Percentiles rank a stretch among this genome's conserved stretches.
Conservation (phyloP, 306 rosid genomes). For the Fragaria nilgerrensis region DNA sequence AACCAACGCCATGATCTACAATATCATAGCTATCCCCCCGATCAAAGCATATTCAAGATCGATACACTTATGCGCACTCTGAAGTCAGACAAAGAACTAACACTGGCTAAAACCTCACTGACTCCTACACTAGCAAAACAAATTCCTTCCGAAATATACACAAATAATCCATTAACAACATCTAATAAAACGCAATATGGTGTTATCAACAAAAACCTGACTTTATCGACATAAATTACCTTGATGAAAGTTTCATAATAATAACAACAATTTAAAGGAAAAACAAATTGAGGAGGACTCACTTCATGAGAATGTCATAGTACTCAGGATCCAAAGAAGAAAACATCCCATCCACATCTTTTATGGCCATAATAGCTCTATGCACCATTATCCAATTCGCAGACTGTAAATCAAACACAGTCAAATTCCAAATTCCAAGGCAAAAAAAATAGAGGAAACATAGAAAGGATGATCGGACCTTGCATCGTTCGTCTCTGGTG, state of each 20-base stretch:
- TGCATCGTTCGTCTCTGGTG: slow-evolving; percentile 92
- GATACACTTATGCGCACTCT: neutral
- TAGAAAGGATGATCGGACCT: slow-evolving; percentile 30
- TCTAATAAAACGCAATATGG: neutral
- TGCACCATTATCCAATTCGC: slow-evolving; percentile 96
- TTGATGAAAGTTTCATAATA: neutral
- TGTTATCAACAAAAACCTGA: neutral
- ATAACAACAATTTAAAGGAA: neutral
- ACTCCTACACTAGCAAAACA: neutral
- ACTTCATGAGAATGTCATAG: slow-evolving; percentile 96
- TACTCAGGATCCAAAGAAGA: slow-evolving; percentile 97
- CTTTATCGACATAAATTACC: neutral
- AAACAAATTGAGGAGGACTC: slow-evolving; percentile 26
- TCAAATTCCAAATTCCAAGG: neutral
- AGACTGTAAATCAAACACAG: slow-evolving; percentile 41
- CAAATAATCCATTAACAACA: neutral
- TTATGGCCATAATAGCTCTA: slow-evolving; percentile 93
- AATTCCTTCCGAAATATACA: neutral
- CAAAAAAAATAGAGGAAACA: neutral
- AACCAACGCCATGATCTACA: neutral
- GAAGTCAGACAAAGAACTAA: neutral
- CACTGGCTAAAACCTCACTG: neutral
- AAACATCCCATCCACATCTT: slow-evolving; percentile 91
- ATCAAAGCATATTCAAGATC: neutral
- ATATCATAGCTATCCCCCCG: neutral